phyloP scores from a whole-genome alignment of 2,329 filamentous ascomycete species.

The Fusarium xylarioides region DNA sequence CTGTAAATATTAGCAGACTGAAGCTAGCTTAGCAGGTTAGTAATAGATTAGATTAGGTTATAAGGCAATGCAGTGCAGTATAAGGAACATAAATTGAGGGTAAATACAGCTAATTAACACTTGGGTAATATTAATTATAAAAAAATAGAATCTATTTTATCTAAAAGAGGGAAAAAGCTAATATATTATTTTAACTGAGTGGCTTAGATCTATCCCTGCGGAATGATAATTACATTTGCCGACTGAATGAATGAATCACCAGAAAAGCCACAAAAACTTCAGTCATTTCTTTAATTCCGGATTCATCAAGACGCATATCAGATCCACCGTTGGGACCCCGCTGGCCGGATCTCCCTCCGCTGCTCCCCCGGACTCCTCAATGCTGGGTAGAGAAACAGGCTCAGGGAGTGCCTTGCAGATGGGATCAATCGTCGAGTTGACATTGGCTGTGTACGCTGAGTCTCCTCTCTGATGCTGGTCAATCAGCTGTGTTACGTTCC shows the following conservation, averaged over 20 bases:
- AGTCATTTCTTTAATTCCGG: constrained; percentile 1
- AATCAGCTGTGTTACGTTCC: constrained; percentile 10
- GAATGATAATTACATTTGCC: too few relatives aligned
- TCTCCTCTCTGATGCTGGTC: constrained; percentile 13
- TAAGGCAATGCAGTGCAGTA: too few relatives aligned
- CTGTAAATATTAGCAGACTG: too few relatives aligned
- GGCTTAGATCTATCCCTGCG: too few relatives aligned
- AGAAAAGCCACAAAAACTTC: not conserved
- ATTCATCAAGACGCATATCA: constrained; percentile 32
- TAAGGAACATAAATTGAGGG: too few relatives aligned
- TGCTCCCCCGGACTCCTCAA: constrained; percentile 24
- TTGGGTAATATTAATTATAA: too few relatives aligned
- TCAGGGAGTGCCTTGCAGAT: constrained; percentile 30
- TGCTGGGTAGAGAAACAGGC: constrained; percentile 9
- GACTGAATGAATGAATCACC: not conserved
- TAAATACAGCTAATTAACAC: too few relatives aligned
- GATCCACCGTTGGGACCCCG: constrained; percentile 10
- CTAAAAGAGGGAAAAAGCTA: too few relatives aligned
- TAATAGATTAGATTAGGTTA: too few relatives aligned
- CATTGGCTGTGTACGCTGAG: constrained; percentile 12
- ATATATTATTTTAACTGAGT: too few relatives aligned
- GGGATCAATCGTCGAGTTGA: constrained; percentile 16
- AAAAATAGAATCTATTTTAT: too few relatives aligned
- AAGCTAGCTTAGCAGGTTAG: too few relatives aligned
- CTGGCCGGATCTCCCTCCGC: constrained; percentile 12